These are phyloP conservation scores for Beverwykella pulmonaria DNA, from an alignment of 495 filamentous ascomycete genomes.

Conservation along the genomic window DNA sequence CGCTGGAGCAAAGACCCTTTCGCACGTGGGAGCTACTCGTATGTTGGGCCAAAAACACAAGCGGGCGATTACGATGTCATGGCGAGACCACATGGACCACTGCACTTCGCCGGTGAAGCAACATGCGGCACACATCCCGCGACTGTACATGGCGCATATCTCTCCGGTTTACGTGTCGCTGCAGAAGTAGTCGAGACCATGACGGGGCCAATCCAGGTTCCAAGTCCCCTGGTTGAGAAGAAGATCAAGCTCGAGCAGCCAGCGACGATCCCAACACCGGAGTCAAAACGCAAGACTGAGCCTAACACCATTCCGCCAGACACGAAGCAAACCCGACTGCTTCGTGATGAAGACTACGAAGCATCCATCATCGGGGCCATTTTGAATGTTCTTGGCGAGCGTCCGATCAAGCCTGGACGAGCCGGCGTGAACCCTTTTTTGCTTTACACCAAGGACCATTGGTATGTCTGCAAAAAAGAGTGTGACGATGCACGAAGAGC, in stretches of 20 bases:
- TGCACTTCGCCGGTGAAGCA: constrained; percentile 96
- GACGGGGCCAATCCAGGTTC: constrained; percentile 77
- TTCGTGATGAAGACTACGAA: constrained; percentile 65
- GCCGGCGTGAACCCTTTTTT: constrained; percentile 65
- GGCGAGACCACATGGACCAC: constrained; percentile 79
- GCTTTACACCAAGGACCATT: constrained; percentile 78
- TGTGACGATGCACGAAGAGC: constrained; percentile 69
- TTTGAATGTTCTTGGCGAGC: constrained; percentile 68
- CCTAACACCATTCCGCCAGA: constrained; percentile 1
- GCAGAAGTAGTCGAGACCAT: constrained; percentile 78
- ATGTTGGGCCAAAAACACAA: constrained; percentile 75
- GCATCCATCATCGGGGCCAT: constrained; percentile 70
- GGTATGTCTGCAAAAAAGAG: constrained; percentile 69
- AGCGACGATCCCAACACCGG: neutral
- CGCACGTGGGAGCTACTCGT: constrained; percentile 91
- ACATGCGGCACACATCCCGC: constrained; percentile 94
- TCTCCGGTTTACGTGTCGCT: constrained; percentile 87
- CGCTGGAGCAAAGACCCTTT: constrained; percentile 89
- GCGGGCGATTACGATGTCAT: constrained; percentile 92
- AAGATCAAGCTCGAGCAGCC: constrained; percentile 47
- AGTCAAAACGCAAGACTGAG: constrained; percentile 19
- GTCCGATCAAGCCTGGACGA: constrained; percentile 69
- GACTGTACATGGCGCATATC: constrained; percentile 94
- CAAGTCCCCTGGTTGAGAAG: constrained; percentile 71
- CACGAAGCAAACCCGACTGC: constrained; percentile 1